Evolutionary conservation across 78 protist genomes (phyloP).

Genomic region (Dictyostelium brefeldianum): DNA sequence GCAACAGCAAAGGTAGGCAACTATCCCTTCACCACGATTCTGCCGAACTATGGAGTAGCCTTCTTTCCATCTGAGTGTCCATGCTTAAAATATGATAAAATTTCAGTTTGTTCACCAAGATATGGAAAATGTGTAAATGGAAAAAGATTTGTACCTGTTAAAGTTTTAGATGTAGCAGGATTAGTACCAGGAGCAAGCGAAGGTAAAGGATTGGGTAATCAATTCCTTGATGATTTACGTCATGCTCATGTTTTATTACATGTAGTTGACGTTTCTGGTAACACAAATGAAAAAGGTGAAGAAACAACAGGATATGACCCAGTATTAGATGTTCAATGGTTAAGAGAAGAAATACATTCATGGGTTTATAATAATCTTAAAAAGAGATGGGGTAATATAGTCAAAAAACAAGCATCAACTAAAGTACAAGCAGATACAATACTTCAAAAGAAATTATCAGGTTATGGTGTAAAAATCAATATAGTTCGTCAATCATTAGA

Average conservation of each 20-base stretch:
- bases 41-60: slow-evolving; percentile 89
- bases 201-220: slow-evolving; percentile 90
- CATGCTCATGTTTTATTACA: slow-evolving; percentile 91
- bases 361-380: slow-evolving; percentile 88
- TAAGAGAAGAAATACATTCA: slow-evolving; percentile 81
- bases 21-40: slow-evolving; percentile 94
- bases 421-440: slow-evolving; percentile 48
- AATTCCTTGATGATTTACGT: slow-evolving; percentile 91
- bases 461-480: slow-evolving; percentile 70
- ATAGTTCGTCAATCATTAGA: slow-evolving; percentile 46
- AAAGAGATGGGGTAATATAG: slow-evolving; percentile 71
- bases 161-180: slow-evolving; percentile 93
- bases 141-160: slow-evolving; percentile 80
- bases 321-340: slow-evolving; percentile 88
- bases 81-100: slow-evolving; percentile 81
- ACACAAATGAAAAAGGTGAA: slow-evolving; percentile 89
- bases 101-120: slow-evolving; percentile 61
- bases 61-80: slow-evolving; percentile 72
- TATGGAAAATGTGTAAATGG: slow-evolving; percentile 83
- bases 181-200: slow-evolving; percentile 94
- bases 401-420: slow-evolving; percentile 68
- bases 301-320: slow-evolving; percentile 80
- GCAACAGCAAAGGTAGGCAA: slow-evolving; percentile 79
- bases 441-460: slow-evolving; percentile 64
- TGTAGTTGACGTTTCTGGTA: slow-evolving; percentile 91